These are phyloP conservation scores for Phytopythium delawarense DNA, from an alignment of 352 stramenopile genomes.

Conservation along the genomic window DNA sequence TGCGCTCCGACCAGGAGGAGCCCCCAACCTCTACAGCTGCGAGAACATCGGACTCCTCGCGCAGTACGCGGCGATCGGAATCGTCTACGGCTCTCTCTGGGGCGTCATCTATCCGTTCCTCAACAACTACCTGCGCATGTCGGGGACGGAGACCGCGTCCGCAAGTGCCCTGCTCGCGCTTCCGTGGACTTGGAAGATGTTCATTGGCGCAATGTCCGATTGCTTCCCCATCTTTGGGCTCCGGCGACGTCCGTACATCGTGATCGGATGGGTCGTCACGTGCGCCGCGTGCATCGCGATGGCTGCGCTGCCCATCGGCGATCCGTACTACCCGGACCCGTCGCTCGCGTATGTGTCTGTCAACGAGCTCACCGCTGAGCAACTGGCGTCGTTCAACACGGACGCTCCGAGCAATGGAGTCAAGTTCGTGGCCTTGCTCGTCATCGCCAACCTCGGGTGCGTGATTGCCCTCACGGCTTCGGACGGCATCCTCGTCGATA, in stretches of 20 bases:
- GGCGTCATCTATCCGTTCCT: constrained; percentile 46
- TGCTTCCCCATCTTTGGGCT: constrained; percentile 84
- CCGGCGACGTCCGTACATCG: constrained; percentile 79
- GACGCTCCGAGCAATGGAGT: constrained; percentile 33
- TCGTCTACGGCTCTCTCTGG: constrained; percentile 45
- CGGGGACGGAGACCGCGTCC: constrained; percentile 32
- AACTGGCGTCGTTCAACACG: constrained; percentile 41
- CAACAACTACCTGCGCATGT: constrained; percentile 51
- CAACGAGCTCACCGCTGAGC: constrained; percentile 27
- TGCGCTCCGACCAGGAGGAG: constrained; percentile 32
- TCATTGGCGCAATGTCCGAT: constrained; percentile 81
- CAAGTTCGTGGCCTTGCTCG: constrained; percentile 55
- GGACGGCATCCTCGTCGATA: constrained; percentile 48
- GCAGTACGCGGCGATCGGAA: constrained; percentile 42
- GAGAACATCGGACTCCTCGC: constrained; percentile 37
- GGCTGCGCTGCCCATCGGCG: constrained; percentile 26
- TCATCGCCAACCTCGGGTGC: constrained; percentile 49
- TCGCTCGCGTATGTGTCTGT: constrained; percentile 22
- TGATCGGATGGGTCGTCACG: constrained; percentile 56
- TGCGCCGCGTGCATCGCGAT: constrained; percentile 32
- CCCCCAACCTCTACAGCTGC: constrained; percentile 27
- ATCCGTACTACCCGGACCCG: constrained; percentile 55
- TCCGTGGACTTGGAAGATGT: constrained; percentile 78
- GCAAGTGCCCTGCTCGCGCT: constrained; percentile 49
- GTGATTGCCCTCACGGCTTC: constrained; percentile 47